Conservation (phyloP, 305 asterid species). For the Striga hermonthica region DNA sequence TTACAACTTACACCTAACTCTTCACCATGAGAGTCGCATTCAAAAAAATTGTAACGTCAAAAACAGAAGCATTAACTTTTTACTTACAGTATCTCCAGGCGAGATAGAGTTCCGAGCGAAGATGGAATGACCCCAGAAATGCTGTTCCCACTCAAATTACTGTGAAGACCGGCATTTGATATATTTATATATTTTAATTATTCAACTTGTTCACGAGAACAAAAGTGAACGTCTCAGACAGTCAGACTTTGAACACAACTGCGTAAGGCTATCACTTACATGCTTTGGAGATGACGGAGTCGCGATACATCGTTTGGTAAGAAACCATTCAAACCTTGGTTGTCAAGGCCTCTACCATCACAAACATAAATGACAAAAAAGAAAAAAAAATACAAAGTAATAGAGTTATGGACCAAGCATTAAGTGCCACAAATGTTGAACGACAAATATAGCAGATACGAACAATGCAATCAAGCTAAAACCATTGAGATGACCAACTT, state of each 20-base stretch:
- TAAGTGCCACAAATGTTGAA: too few species aligned
- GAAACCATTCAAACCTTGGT: constrained; percentile 88
- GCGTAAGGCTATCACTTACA: constrained; percentile 45
- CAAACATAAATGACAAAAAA: constrained; percentile 30
- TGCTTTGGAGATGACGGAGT: constrained; percentile 85
- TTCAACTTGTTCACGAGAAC: neutral
- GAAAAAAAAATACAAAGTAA: constrained; percentile 12
- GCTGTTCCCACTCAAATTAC: constrained; percentile 92
- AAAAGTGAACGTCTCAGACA: neutral
- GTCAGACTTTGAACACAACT: constrained; percentile 12
- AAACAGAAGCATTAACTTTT: neutral
- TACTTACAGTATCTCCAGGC: constrained; percentile 73
- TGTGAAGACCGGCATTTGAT: constrained; percentile 32
- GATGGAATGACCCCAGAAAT: constrained; percentile 76
- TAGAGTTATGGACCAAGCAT: too few species aligned
- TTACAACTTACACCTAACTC: neutral
- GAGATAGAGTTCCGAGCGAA: constrained; percentile 62
- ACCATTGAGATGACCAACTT: too few species aligned
- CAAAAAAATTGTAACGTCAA: too few species aligned
- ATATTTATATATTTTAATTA: neutral
- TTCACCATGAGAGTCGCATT: neutral
- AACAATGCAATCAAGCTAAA: too few species aligned
- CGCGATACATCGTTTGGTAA: constrained; percentile 68
- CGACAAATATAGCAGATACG: neutral
- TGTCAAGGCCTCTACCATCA: constrained; percentile 75